These are phyloP conservation scores for Botrytis pseudocinerea DNA, from an alignment of 2,329 filamentous ascomycete species.

Conservation along the genomic window DNA sequence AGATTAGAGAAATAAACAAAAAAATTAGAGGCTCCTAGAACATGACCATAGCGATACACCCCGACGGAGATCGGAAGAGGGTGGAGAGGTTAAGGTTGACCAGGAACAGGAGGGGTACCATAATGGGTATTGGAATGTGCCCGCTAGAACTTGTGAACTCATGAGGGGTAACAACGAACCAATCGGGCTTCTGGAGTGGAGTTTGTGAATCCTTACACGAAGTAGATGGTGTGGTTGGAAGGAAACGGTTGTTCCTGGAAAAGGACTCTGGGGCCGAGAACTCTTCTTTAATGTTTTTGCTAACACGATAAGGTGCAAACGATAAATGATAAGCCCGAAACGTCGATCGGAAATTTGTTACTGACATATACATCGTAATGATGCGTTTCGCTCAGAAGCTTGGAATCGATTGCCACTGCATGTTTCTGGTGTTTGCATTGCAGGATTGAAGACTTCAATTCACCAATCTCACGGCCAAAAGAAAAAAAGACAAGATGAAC, in stretches of 20 bases:
- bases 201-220: not conserved
- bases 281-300: not conserved
- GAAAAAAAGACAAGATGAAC: not conserved
- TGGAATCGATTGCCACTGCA: not conserved
- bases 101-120: constrained; percentile 43
- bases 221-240: not conserved
- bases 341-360: not conserved
- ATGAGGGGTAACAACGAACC: constrained; percentile 46
- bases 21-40: constrained; percentile 44
- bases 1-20: constrained; percentile 40
- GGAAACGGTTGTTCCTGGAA: not conserved
- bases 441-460: not conserved
- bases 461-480: not conserved
- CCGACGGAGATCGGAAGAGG: constrained; percentile 46
- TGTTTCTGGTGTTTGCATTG: not conserved
- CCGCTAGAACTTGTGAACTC: constrained; percentile 42
- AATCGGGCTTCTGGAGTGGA: constrained; percentile 41
- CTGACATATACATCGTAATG: not conserved
- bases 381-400: not conserved
- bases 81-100: constrained; percentile 40
- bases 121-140: constrained; percentile 18
- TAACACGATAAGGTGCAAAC: not conserved
- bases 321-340: not conserved
- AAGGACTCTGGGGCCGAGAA: not conserved
- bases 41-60: constrained; percentile 49